Conservation (phyloP, 768 basidiomycete species). For the Tulasnella sp. region DNA sequence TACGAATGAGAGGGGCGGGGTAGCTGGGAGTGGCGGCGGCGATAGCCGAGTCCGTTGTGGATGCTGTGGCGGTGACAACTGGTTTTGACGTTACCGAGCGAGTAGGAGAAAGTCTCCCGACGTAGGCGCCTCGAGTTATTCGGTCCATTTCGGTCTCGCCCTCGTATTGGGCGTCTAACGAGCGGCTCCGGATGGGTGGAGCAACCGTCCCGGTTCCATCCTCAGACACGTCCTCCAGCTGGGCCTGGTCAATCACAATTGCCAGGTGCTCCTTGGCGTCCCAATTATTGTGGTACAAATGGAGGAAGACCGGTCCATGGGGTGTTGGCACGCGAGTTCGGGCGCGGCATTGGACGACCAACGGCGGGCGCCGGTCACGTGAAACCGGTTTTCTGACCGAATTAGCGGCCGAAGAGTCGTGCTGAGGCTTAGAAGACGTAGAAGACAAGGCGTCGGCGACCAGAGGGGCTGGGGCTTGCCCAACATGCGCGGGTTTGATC, state of each 20-base stretch:
- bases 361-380: constrained; percentile 22
- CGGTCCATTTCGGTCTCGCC: constrained; percentile 90
- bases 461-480: not conserved
- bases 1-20: constrained; percentile 78
- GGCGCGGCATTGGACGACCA: constrained; percentile 89
- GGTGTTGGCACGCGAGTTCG: constrained; percentile 96
- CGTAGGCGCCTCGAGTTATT: constrained; percentile 86
- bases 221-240: constrained; percentile 40
- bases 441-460: not conserved
- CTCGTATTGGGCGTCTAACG: constrained; percentile 65
- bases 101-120: constrained; percentile 65
- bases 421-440: not conserved
- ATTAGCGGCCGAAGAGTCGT: constrained; percentile 7
- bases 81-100: constrained; percentile 35
- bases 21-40: constrained; percentile 28
- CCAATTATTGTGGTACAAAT: constrained; percentile 87
- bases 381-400: constrained; percentile 23
- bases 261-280: constrained; percentile 95
- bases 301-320: constrained; percentile 86
- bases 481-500: constrained; percentile 6
- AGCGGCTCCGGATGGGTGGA: constrained; percentile 20
- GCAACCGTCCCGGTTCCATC: constrained; percentile 16
- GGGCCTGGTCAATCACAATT: constrained; percentile 85
- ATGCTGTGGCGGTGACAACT: not conserved
- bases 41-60: not conserved